Conservation (phyloP, 2,329 filamentous ascomycete genomes). For the Penicillium sp. region DNA sequence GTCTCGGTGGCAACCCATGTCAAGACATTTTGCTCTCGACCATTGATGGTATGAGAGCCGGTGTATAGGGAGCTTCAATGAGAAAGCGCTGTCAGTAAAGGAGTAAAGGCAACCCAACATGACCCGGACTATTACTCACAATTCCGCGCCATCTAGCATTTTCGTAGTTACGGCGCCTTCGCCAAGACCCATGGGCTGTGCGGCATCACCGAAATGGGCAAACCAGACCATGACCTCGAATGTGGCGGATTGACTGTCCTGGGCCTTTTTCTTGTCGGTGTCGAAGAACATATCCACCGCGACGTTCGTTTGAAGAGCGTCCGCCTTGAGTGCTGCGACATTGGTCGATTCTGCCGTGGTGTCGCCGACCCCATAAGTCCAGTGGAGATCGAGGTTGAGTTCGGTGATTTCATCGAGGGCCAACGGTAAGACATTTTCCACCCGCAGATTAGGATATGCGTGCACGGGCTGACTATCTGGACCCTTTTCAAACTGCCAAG, state of each 20-base stretch:
- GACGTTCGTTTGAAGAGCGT: constrained; percentile 50
- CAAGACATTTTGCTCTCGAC: constrained; percentile 42
- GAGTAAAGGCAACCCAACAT: not conserved
- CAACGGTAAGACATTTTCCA: constrained; percentile 45
- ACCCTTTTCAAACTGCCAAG: constrained; percentile 48
- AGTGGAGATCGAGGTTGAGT: constrained; percentile 45
- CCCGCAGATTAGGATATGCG: constrained; percentile 51
- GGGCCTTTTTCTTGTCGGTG: constrained; percentile 37
- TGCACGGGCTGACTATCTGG: constrained; percentile 46
- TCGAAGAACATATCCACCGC: constrained; percentile 57
- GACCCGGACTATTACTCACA: constrained; percentile 15
- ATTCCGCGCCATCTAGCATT: constrained; percentile 35
- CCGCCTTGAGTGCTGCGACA: constrained; percentile 28
- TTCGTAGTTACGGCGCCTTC: constrained; percentile 34
- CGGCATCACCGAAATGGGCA: constrained; percentile 43
- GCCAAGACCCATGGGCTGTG: constrained; percentile 46
- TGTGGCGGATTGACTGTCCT: constrained; percentile 34
- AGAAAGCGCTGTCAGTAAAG: constrained; percentile 1
- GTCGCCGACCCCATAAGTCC: constrained; percentile 49
- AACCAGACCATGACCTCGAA: constrained; percentile 57
- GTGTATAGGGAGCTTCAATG: constrained; percentile 14
- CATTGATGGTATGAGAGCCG: constrained; percentile 32
- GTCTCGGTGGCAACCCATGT: constrained; percentile 45
- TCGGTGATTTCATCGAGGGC: constrained; percentile 36
- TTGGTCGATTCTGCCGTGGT: constrained; percentile 34